Evolutionary conservation across 2,329 filamentous ascomycete genomes (phyloP), one percentile per base, ranked within the genome.

Genomic region (Dichotomopilus funicola): DNA sequence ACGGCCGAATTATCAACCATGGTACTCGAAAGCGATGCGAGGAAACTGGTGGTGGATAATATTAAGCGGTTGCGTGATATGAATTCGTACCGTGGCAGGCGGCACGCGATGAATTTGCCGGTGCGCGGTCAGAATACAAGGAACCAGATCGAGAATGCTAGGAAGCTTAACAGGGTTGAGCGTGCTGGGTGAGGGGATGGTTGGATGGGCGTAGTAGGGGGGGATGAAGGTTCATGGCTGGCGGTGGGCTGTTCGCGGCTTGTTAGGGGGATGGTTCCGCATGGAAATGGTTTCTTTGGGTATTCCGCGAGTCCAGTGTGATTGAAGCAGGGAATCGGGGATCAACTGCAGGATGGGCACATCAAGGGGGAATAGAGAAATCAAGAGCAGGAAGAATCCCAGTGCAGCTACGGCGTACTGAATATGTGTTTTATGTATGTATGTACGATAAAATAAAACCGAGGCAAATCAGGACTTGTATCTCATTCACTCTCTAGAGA

Each of bases 21-120:
- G 89, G 95, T 88, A 58, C 89, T 97, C 65, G 94, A 96, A 72
- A 95, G 88, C 71, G 91, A 97, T 66, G 78, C 95, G 61, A 78
- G 84, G 66, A 82, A 87, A 68, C 75, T 89, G 57, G 74, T 96
- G 40, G 80, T 86, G 65, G 89, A 96, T 49, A 94, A 97, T 67
- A 95, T 99, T 64, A 79, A 79, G 68, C 78, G 92, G 57, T 67
- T 99, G 71, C 89, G 88, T 69, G 91, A 96, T 66, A 96, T 96
- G 76, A 91, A 91, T 49, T 85, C 87, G 4, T 95, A 95, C 69
- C 79, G 94, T 52, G 94, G 94, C 62, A 85, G 88, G 70, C 78
- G 94, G 63, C 94, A 99, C 76, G 92, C 92, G 55, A 91, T 97
- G 87, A 83, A 86, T 58, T 73, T 97, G 74, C 94, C 94, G 4